Evolutionary conservation across 2,329 filamentous ascomycete genomes (phyloP).

Genomic region (Fusarium beomiforme): DNA sequence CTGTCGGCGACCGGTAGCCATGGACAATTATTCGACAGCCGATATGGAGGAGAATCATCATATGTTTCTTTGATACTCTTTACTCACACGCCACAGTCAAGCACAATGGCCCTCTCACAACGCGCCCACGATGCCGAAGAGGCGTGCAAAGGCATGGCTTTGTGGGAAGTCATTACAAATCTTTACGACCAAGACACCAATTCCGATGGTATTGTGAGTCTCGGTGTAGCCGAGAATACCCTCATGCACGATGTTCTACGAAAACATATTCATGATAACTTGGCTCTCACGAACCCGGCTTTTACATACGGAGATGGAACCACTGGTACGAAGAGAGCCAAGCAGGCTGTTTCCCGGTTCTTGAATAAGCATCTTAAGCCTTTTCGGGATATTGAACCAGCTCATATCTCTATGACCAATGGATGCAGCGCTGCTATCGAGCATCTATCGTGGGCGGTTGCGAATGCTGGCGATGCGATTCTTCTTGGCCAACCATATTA

Average conservation of each 20-base stretch:
- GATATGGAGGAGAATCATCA: not conserved
- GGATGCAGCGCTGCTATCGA: slow-evolving; percentile 55
- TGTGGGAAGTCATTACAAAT: slow-evolving; percentile 58
- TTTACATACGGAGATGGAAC: slow-evolving; percentile 56
- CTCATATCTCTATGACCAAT: slow-evolving; percentile 51
- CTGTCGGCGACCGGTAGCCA: slow-evolving; percentile 28
- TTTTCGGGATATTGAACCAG: slow-evolving; percentile 41
- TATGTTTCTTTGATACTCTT: not conserved
- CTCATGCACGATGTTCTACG: slow-evolving; percentile 60
- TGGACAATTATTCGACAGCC: not conserved
- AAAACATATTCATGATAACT: slow-evolving; percentile 52
- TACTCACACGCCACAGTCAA: not conserved
- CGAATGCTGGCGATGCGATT: slow-evolving; percentile 53
- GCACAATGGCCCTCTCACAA: slow-evolving; percentile 41
- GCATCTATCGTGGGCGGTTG: slow-evolving; percentile 52
- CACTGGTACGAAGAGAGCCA: slow-evolving; percentile 49
- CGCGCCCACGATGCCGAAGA: slow-evolving; percentile 44
- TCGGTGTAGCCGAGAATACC: slow-evolving; percentile 63
- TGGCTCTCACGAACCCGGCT: slow-evolving; percentile 44
- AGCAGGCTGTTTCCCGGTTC: slow-evolving; percentile 48
- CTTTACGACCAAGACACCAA: slow-evolving; percentile 54
- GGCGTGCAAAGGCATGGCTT: slow-evolving; percentile 39
- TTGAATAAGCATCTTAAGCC: slow-evolving; percentile 49
- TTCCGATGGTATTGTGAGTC: slow-evolving; percentile 57
- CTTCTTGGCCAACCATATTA: slow-evolving; percentile 58